These are phyloP conservation scores for Bisporella sp. DNA, from an alignment of 2,329 filamentous ascomycete species.

Conservation along the genomic window DNA sequence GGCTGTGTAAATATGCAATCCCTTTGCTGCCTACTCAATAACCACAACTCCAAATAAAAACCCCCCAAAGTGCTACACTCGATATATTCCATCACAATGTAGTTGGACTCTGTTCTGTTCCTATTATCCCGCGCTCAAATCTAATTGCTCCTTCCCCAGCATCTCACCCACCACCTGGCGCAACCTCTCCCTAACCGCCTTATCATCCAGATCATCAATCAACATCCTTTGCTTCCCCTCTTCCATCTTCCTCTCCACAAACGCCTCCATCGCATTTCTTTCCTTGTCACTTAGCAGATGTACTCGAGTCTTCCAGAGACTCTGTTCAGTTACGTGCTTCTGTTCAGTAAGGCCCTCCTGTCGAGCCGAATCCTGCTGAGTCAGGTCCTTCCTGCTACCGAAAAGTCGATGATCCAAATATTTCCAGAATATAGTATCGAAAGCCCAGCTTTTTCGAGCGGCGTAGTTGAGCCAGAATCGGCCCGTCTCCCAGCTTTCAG, in stretches of 20 bases:
- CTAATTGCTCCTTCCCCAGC: too few species aligned
- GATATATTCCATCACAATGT: too few species aligned
- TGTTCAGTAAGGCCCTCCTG: not conserved
- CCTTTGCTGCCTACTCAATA: too few species aligned
- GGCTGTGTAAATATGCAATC: too few species aligned
- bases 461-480: not conserved
- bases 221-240: not conserved
- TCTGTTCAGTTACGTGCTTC: not conserved
- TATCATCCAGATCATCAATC: not conserved
- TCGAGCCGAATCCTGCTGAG: too few species aligned
- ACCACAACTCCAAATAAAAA: too few species aligned
- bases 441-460: not conserved
- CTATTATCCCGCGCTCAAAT: too few species aligned
- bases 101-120: too few species aligned
- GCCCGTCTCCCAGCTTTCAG: not conserved
- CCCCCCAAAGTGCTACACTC: too few species aligned
- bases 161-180: not conserved
- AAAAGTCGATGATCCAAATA: not conserved
- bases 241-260: not conserved
- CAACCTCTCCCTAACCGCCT: not conserved
- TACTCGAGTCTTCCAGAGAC: not conserved
- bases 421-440: not conserved
- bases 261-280: not conserved
- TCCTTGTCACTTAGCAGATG: not conserved
- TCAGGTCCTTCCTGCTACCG: not conserved